phyloP scores from a whole-genome alignment of 306 rosid species.

The Bauhinia variegata region DNA sequence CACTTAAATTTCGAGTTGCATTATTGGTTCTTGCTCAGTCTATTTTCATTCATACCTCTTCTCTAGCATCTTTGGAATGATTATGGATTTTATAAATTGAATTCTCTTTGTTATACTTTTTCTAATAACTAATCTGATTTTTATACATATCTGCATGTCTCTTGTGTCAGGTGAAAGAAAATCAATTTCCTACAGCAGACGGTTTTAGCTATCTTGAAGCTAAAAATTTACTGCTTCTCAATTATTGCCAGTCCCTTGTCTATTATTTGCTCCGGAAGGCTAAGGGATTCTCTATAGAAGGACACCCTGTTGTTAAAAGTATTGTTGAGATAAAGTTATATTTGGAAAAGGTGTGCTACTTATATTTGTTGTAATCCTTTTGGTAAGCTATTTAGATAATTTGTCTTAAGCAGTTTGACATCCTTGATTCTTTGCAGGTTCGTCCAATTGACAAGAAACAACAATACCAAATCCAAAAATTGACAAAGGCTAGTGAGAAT shows the following conservation, averaged over 20 bases:
- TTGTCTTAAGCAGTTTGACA: slow-evolving; percentile 23
- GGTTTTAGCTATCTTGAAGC: slow-evolving; percentile 93
- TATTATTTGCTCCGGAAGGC: slow-evolving; percentile 81
- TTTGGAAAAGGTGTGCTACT: slow-evolving; percentile 75
- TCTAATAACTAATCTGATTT: not conserved
- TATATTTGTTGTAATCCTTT: slow-evolving; percentile 3
- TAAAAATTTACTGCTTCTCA: slow-evolving; percentile 75
- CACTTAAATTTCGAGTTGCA: slow-evolving; percentile 1
- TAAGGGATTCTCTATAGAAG: slow-evolving; percentile 72
- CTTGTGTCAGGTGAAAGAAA: slow-evolving; percentile 61
- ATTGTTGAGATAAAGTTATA: slow-evolving; percentile 78
- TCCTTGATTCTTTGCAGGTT: slow-evolving; percentile 53
- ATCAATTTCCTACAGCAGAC: slow-evolving; percentile 64
- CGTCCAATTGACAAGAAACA: slow-evolving; percentile 87
- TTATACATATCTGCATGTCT: slow-evolving; percentile 13
- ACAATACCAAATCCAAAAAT: slow-evolving; percentile 88
- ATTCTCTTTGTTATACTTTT: not conserved
- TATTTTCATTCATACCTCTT: not conserved
- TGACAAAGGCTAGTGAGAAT: slow-evolving; percentile 55
- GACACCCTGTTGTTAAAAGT: slow-evolving; percentile 72
- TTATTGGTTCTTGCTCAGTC: not conserved
- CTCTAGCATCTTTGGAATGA: not conserved
- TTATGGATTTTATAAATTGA: not conserved
- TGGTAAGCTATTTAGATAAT: not conserved
- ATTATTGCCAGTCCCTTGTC: slow-evolving; percentile 85